phyloP scores from a whole-genome alignment of 164 flowering plant genomes.

The Stephania cephalantha region DNA sequence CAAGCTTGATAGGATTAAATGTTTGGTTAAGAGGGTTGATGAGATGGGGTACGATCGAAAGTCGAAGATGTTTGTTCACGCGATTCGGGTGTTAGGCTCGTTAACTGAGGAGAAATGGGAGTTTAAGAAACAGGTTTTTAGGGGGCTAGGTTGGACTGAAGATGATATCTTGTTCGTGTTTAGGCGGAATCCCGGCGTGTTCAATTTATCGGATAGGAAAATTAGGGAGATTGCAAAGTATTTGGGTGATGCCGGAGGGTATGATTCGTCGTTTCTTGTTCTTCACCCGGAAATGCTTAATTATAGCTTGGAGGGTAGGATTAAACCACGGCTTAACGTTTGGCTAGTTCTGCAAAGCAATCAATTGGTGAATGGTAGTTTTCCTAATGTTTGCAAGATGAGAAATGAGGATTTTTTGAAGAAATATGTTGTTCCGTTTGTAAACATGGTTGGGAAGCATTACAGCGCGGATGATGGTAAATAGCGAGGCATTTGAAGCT shows the following conservation, averaged over 20 bases:
- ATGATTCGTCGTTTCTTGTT: neutral
- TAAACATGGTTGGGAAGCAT: neutral
- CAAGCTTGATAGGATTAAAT: neutral
- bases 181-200: neutral
- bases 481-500: neutral
- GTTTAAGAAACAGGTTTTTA: neutral
- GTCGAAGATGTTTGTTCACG: neutral
- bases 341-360: neutral
- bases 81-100: neutral
- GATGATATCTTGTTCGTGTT: constrained; percentile 7
- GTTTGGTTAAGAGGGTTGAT: constrained; percentile 8
- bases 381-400: neutral
- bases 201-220: neutral
- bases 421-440: constrained; percentile 6
- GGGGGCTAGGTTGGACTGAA: constrained; percentile 1
- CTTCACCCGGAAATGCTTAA: neutral
- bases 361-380: neutral
- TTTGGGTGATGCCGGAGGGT: neutral
- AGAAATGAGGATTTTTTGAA: neutral
- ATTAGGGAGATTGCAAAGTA: neutral
- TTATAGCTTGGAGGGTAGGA: neutral
- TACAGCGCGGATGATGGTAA: neutral
- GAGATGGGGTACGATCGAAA: neutral
- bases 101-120: constrained; percentile 3
- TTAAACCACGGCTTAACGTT: neutral